Conservation (phyloP, 2,329 filamentous ascomycete genomes). For the Stemphylium lycopersici region DNA sequence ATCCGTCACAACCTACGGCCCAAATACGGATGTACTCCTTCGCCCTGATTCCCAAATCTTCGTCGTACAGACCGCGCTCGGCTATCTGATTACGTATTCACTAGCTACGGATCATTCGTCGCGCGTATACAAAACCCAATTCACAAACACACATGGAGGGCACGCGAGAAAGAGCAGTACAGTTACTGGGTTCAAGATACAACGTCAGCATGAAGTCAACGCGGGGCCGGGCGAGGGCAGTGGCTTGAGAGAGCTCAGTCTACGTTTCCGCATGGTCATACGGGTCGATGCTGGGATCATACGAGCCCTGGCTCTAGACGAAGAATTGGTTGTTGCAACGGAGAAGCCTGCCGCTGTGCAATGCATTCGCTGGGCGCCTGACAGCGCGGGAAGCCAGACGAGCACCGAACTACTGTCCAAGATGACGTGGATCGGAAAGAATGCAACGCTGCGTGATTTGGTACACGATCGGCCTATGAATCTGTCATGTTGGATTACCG, state of each 20-base stretch:
- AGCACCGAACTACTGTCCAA: conserved; percentile 87
- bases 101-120: conserved; percentile 82
- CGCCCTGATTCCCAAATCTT: conserved; percentile 91
- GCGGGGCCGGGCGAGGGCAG: conserved; percentile 78
- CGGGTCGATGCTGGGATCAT: conserved; percentile 96
- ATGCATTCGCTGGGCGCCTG: conserved; percentile 92
- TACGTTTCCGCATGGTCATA: conserved; percentile 96
- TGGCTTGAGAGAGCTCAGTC: conserved; percentile 82
- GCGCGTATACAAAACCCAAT: conserved; percentile 83
- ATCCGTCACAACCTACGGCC: conserved; percentile 82
- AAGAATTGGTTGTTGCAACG: conserved; percentile 91
- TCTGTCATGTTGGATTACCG: conserved; percentile 88
- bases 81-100: conserved; percentile 93
- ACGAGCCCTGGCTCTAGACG: conserved; percentile 84
- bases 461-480: conserved; percentile 97
- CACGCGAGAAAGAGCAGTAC: conserved; percentile 59
- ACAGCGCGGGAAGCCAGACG: conserved; percentile 80
- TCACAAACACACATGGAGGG: conserved; percentile 60
- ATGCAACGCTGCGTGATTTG: conserved; percentile 79
- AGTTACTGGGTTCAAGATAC: conserved; percentile 46
- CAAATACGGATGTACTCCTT: conserved; percentile 82
- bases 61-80: conserved; percentile 83
- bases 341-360: conserved; percentile 92
- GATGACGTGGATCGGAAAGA: conserved; percentile 85
- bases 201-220: conserved; percentile 47